phyloP scores from a whole-genome alignment of 768 basidiomycete genomes.

The Phaeotremella fagi region DNA sequence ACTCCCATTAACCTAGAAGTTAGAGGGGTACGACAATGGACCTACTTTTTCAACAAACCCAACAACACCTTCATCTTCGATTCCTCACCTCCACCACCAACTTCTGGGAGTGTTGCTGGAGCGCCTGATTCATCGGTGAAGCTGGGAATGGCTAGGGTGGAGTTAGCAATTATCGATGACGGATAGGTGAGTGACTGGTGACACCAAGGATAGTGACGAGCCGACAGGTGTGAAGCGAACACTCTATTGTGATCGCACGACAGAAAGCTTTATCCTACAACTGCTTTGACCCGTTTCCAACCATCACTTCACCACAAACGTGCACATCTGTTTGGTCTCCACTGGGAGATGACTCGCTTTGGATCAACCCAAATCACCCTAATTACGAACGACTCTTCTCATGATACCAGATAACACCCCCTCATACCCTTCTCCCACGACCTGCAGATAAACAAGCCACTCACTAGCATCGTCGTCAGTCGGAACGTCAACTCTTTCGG shows the following conservation, averaged over 20 bases:
- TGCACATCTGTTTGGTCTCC: too few species aligned
- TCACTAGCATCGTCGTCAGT: slow-evolving; percentile 32
- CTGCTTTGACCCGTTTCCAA: too few species aligned
- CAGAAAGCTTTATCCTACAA: too few species aligned
- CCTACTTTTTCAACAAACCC: slow-evolving; percentile 78
- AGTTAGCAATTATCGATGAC: too few species aligned
- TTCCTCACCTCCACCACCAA: slow-evolving; percentile 59
- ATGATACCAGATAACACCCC: background rate
- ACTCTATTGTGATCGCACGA: too few species aligned
- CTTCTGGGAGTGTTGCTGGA: slow-evolving; percentile 42
- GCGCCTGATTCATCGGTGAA: slow-evolving; percentile 41
- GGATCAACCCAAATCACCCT: too few species aligned
- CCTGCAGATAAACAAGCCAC: slow-evolving; percentile 4
- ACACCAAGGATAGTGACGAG: slow-evolving; percentile 2
- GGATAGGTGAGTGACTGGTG: too few species aligned
- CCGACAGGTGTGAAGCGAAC: too few species aligned
- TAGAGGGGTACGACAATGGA: slow-evolving; percentile 1
- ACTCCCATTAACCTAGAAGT: slow-evolving; percentile 61
- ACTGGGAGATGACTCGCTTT: too few species aligned
- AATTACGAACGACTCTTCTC: too few species aligned
- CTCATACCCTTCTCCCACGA: too few species aligned
- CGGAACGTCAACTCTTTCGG: slow-evolving; percentile 14
- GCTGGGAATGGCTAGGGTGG: slow-evolving; percentile 24
- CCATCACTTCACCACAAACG: too few species aligned
- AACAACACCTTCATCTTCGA: slow-evolving; percentile 92